These are phyloP conservation scores for Backusella tarrabulga DNA, from an alignment of 192 early-diverging fungal genomes.

Conservation along the genomic window DNA sequence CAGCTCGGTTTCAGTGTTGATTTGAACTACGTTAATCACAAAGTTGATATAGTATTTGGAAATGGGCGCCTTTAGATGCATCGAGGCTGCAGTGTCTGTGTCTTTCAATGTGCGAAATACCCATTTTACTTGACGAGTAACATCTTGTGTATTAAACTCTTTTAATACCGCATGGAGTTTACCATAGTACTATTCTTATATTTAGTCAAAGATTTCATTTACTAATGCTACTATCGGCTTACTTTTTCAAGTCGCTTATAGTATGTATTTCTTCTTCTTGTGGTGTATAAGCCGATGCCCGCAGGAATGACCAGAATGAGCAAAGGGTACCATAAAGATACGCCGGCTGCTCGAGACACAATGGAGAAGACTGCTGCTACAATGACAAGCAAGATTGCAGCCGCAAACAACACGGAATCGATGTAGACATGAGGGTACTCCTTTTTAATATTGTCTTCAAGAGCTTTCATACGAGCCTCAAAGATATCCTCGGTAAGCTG, in stretches of 20 bases:
- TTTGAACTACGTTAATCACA: constrained; percentile 1
- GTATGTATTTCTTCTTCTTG: constrained; percentile 3
- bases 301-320: constrained; percentile 18
- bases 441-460: not conserved
- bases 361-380: constrained; percentile 20
- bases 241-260: not conserved
- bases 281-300: not conserved
- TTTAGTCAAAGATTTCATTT: not conserved
- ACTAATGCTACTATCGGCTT: not conserved
- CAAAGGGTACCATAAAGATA: constrained; percentile 30
- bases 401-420: constrained; percentile 9
- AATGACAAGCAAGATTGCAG: constrained; percentile 17
- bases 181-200: not conserved
- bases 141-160: constrained; percentile 4
- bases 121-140: constrained; percentile 4
- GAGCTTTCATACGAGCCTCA: not conserved
- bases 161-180: not conserved
- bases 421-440: constrained; percentile 14
- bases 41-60: not conserved
- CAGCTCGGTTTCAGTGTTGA: not conserved
- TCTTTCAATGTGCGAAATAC: not conserved
- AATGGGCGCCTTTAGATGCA: not conserved
- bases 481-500: constrained; percentile 13
- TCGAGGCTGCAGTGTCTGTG: not conserved
- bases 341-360: constrained; percentile 19